Conservation (phyloP, 75 land plant species). For the Pinus taeda region DNA sequence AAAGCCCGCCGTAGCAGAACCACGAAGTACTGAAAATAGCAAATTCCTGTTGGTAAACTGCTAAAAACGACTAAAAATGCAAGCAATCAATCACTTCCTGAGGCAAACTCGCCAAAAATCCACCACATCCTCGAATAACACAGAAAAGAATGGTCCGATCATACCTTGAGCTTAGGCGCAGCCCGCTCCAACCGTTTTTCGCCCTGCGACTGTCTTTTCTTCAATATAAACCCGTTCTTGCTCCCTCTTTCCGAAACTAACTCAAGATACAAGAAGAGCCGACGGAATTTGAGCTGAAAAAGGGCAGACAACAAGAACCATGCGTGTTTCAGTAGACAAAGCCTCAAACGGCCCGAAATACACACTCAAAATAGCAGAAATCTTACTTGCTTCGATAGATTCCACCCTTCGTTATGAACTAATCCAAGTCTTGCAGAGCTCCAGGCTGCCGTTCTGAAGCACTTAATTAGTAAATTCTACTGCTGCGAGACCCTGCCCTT, state of each 20-base stretch:
- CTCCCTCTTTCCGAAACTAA: not conserved
- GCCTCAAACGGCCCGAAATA: not conserved
- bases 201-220: not conserved
- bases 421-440: not conserved
- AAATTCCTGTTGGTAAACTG: no score
- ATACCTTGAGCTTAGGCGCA: not conserved
- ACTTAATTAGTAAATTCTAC: not conserved
- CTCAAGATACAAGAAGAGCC: not conserved
- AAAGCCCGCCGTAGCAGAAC: no score
- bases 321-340: not conserved
- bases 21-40: no score
- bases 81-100: no score
- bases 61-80: no score
- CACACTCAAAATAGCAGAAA: not conserved
- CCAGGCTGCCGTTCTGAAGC: not conserved
- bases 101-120: no score
- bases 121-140: not conserved
- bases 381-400: no score
- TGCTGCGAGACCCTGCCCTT: not conserved
- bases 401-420: not conserved
- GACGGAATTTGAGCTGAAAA: slow-evolving; percentile 2
- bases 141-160: not conserved
- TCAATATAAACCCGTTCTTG: no score
- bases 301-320: not conserved
- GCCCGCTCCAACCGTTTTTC: not conserved